Percentiles rank a stretch among this genome's conserved stretches.
Conservation (phyloP, 169 alveolate genomes). For the Eimeria acervulina region DNA sequence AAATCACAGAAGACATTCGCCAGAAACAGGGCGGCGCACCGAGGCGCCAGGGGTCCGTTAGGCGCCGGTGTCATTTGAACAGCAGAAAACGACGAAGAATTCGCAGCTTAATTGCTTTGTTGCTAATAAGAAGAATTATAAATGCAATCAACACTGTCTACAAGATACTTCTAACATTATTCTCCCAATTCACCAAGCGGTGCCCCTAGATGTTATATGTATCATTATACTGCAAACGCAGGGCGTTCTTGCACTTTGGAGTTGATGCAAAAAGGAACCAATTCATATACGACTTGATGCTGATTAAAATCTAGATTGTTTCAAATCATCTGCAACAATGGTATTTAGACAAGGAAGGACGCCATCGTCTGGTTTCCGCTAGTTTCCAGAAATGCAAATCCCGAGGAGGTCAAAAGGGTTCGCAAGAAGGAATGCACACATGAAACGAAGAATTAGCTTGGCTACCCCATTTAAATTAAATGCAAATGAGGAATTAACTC, state of each 20-base stretch:
- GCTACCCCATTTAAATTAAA: too few species aligned
- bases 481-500: neutral
- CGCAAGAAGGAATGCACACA: too few species aligned
- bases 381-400: neutral
- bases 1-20: constrained; percentile 21
- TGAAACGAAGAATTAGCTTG: too few species aligned
- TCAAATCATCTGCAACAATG: neutral
- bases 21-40: constrained; percentile 30
- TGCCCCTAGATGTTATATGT: neutral
- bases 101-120: neutral
- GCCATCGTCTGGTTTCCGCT: neutral
- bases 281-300: neutral
- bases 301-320: neutral
- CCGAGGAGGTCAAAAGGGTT: neutral
- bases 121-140: neutral
- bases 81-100: neutral
- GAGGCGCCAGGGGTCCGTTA: constrained; percentile 23
- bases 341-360: neutral
- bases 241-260: neutral
- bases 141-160: neutral
- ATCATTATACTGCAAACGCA: neutral
- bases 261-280: neutral
- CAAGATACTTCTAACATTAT: neutral
- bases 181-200: neutral
- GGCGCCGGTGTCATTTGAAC: neutral